Percentiles rank a stretch among this genome's conserved stretches.
Evolutionary conservation across 2,329 filamentous ascomycete species (phyloP).

Genomic region (Calonectria hawksworthii): DNA sequence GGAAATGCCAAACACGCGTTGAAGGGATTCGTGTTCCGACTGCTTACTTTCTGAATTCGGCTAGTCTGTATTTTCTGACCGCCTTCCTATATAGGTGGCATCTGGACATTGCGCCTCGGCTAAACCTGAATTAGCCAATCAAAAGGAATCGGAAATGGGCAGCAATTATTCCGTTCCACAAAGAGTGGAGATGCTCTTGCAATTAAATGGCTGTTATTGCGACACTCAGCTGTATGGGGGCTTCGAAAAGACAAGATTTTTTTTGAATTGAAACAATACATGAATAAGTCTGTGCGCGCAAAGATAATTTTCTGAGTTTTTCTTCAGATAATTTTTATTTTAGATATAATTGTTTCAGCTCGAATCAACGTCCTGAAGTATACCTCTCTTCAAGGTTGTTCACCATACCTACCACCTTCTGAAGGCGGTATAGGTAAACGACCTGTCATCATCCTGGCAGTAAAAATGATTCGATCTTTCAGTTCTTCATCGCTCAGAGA

Average conservation of each 20-base stretch:
- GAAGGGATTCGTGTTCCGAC: slow-evolving; percentile 4
- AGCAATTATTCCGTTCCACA: background rate
- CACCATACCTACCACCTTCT: too few species aligned
- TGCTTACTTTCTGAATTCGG: background rate
- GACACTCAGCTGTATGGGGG: too few species aligned
- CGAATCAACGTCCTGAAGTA: too few species aligned
- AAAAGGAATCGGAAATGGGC: background rate
- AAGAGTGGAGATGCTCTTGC: background rate
- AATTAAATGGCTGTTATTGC: too few species aligned
- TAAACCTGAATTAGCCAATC: background rate
- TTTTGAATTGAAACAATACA: too few species aligned
- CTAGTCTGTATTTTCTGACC: background rate
- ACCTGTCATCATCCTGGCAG: background rate
- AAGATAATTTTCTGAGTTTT: too few species aligned
- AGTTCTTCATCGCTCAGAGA: background rate
- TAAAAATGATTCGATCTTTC: background rate
- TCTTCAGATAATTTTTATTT: too few species aligned
- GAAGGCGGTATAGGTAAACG: background rate
- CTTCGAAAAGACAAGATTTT: too few species aligned
- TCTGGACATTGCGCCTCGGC: background rate
- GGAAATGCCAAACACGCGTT: background rate
- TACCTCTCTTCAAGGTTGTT: background rate
- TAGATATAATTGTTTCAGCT: too few species aligned
- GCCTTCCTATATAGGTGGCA: background rate
- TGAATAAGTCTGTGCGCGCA: too few species aligned